Evolutionary conservation across 1,284 basidiomycete species (phyloP).

Genomic region (Ceratobasidium sp.): DNA sequence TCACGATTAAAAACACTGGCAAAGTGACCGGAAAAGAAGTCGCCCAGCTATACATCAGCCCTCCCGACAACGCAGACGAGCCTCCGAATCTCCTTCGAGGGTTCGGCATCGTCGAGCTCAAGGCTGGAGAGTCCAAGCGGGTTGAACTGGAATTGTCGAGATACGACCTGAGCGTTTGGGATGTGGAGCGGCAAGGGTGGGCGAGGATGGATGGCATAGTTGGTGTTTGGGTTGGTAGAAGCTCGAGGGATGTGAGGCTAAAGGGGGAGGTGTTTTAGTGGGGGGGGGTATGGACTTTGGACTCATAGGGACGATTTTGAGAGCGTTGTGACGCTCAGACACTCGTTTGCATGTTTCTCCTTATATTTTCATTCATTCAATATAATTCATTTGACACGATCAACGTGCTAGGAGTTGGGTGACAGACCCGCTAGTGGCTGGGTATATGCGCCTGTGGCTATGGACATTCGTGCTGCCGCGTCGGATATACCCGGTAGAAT

Average conservation of each 20-base stretch:
- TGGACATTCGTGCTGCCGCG: no score
- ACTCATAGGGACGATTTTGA: not conserved
- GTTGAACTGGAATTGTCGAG: conserved; percentile 55
- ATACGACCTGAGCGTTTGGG: conserved; percentile 49
- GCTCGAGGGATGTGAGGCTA: conserved; percentile 45
- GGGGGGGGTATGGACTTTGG: not conserved
- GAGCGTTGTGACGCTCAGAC: not conserved
- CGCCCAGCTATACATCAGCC: conserved; percentile 47
- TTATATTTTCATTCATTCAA: no score
- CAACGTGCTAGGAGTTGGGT: no score
- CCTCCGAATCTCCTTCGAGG: conserved; percentile 52
- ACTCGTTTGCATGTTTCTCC: no score
- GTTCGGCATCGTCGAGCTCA: conserved; percentile 61
- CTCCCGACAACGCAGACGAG: conserved; percentile 37
- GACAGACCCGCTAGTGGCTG: no score
- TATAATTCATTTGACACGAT: no score
- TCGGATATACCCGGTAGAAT: no score
- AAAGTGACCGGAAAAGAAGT: conserved; percentile 45
- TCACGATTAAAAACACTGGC: conserved; percentile 49
- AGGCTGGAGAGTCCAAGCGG: conserved; percentile 57
- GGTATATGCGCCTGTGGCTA: no score
- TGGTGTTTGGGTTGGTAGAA: conserved; percentile 47
- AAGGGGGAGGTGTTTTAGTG: conserved; percentile 44
- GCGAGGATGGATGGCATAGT: conserved; percentile 43
- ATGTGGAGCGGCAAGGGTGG: conserved; percentile 48